These are phyloP conservation scores for Nasturtium officinale DNA, from an alignment of 345 rosid species.

Conservation along the genomic window DNA sequence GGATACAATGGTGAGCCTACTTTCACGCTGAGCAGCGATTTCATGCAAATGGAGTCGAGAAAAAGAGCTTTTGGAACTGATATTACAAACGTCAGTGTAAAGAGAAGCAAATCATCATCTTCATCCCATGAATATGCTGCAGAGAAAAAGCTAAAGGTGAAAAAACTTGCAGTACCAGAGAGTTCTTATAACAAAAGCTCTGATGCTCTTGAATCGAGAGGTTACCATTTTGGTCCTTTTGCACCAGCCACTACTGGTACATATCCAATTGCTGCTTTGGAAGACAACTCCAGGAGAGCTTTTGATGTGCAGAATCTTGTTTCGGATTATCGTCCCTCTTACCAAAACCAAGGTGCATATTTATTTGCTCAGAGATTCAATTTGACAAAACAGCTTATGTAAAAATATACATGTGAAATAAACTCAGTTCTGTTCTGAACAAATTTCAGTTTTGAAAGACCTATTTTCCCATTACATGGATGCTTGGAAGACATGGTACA, in stretches of 20 bases:
- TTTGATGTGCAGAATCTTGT: conserved; percentile 67
- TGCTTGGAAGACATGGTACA: conserved; percentile 90
- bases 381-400: not conserved
- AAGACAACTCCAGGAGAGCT: conserved; percentile 41
- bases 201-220: conserved; percentile 46
- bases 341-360: conserved; percentile 72
- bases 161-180: conserved; percentile 47
- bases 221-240: conserved; percentile 79
- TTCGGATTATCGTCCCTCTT: conserved; percentile 59
- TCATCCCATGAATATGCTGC: conserved; percentile 40
- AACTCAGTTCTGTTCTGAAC: conserved; percentile 17
- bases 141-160: conserved; percentile 36
- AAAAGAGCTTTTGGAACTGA: conserved; percentile 83
- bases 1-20: conserved; percentile 58
- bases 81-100: conserved; percentile 55
- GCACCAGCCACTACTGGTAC: conserved; percentile 51
- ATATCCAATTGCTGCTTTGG: conserved; percentile 35
- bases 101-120: conserved; percentile 52
- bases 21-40: conserved; percentile 41
- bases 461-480: conserved; percentile 87
- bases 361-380: not conserved
- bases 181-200: conserved; percentile 44
- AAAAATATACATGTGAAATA: not conserved
- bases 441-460: conserved; percentile 70
- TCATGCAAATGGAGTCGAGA: conserved; percentile 46